Percentiles rank a stretch among this genome's conserved stretches.
These are phyloP conservation scores for Suhomyces coccinellae DNA, from an alignment of 1,139 yeast species.

Conservation along the genomic window DNA sequence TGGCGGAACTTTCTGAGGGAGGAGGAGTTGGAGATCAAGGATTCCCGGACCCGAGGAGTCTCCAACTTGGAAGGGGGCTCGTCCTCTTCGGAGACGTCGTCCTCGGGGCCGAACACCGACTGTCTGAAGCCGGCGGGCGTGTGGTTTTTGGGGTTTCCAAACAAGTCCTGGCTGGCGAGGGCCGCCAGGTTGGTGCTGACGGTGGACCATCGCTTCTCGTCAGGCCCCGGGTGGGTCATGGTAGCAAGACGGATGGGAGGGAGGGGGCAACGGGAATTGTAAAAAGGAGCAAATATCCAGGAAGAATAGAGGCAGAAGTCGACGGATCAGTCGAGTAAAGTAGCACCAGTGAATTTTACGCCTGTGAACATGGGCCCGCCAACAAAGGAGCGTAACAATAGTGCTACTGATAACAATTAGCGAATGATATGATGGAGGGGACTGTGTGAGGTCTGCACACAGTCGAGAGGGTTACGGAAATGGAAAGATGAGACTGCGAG, in stretches of 20 bases:
- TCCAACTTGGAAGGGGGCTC: background rate
- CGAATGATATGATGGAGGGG: background rate
- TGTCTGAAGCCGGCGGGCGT: conserved; percentile 6
- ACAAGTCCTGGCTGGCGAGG: conserved; percentile 14
- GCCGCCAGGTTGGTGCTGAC: conserved; percentile 16
- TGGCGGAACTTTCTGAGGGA: conserved; percentile 19
- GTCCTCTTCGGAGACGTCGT: conserved; percentile 1
- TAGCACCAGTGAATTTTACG: background rate
- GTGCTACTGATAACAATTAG: conserved; percentile 1
- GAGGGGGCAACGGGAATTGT: background rate
- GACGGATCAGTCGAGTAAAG: background rate
- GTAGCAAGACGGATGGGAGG: background rate
- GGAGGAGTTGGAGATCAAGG: conserved; percentile 15
- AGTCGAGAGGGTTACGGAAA: background rate
- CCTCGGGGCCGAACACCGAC: conserved; percentile 4
- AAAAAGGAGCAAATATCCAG: background rate
- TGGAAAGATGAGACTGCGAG: conserved; percentile 1
- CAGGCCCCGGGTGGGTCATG: conserved; percentile 14
- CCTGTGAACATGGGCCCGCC: background rate
- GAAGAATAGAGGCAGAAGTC: background rate
- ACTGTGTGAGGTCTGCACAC: background rate
- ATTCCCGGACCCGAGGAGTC: conserved; percentile 7
- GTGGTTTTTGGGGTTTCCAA: conserved; percentile 11
- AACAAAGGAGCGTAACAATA: conserved; percentile 1
- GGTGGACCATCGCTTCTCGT: conserved; percentile 15